Percentiles rank a stretch among this genome's conserved stretches.
These are phyloP conservation scores for Leccinum uliginosum DNA, from an alignment of 768 basidiomycete genomes.

Conservation along the genomic window DNA sequence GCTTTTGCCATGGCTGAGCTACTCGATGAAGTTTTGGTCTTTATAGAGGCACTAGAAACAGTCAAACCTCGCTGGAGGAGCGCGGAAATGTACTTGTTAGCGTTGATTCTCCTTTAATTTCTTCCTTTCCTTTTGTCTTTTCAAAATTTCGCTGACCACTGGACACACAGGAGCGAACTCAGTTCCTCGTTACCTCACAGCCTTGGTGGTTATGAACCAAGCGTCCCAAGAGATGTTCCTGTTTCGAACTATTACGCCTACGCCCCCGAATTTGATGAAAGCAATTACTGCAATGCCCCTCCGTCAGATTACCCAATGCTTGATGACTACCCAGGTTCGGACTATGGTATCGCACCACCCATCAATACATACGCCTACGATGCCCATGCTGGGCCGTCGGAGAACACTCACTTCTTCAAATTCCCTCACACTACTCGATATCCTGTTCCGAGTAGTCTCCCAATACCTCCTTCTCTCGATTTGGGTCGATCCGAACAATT, in stretches of 20 bases:
- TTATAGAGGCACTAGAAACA: constrained; percentile 26
- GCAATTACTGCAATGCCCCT: constrained; percentile 1
- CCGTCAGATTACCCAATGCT: constrained; percentile 13
- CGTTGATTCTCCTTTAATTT: neutral
- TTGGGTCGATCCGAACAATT: constrained; percentile 4
- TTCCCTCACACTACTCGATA: constrained; percentile 25
- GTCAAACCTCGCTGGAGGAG: constrained; percentile 29
- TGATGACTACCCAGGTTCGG: constrained; percentile 12
- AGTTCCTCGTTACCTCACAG: constrained; percentile 25
- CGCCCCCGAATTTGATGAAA: constrained; percentile 8
- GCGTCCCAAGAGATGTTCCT: constrained; percentile 8
- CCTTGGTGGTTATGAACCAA: constrained; percentile 22
- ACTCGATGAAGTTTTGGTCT: constrained; percentile 27
- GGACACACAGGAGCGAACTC: constrained; percentile 23
- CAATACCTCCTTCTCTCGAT: constrained; percentile 5
- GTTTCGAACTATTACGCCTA: constrained; percentile 5
- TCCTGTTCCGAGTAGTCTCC: constrained; percentile 23
- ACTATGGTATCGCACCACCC: constrained; percentile 11
- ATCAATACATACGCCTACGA: constrained; percentile 11
- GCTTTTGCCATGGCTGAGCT: constrained; percentile 28
- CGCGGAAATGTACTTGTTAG: constrained; percentile 36
- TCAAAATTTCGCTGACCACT: constrained; percentile 32
- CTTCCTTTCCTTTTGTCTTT: constrained; percentile 1
- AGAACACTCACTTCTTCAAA: constrained; percentile 23
- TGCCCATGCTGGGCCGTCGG: constrained; percentile 10